Evolutionary conservation across 2,329 filamentous ascomycete genomes (phyloP).

Genomic region (Curvularia sp.): DNA sequence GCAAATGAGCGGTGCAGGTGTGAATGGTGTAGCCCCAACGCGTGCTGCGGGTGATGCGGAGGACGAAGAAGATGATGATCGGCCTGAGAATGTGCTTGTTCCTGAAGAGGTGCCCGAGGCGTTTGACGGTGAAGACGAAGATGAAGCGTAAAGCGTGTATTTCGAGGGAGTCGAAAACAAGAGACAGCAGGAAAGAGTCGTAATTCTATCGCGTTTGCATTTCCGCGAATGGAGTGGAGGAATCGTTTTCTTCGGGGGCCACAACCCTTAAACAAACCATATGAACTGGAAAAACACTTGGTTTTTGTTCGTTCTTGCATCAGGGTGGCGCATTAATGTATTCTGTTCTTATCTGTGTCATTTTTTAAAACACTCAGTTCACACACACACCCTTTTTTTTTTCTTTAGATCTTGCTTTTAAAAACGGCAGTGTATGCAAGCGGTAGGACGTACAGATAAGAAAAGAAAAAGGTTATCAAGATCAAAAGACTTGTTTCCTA

Average conservation of each 20-base stretch:
- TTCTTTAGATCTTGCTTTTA: background rate
- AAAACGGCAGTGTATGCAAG: background rate
- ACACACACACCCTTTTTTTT: background rate
- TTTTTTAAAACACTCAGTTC: background rate
- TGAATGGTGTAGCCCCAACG: conserved; percentile 40
- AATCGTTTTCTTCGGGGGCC: background rate
- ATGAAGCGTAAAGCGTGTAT: conserved; percentile 7
- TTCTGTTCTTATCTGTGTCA: background rate
- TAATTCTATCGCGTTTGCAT: background rate
- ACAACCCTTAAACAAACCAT: background rate
- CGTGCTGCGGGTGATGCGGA: conserved; percentile 17
- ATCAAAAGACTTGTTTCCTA: background rate
- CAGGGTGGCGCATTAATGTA: conserved; percentile 1
- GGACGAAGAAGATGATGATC: conserved; percentile 37
- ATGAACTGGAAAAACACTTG: background rate
- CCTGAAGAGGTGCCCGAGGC: conserved; percentile 19
- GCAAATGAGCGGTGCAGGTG: conserved; percentile 42
- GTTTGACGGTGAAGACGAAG: conserved; percentile 12
- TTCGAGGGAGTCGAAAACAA: background rate
- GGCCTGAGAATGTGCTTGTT: conserved; percentile 43
- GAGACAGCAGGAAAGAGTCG: background rate
- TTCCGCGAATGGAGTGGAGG: background rate
- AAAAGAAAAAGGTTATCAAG: background rate
- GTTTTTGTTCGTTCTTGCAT: background rate
- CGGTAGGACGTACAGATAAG: background rate